Percentiles rank a stretch among this genome's conserved stretches.
phyloP scores from a whole-genome alignment of 106 monocot genomes.

The Agapanthus africanus region DNA sequence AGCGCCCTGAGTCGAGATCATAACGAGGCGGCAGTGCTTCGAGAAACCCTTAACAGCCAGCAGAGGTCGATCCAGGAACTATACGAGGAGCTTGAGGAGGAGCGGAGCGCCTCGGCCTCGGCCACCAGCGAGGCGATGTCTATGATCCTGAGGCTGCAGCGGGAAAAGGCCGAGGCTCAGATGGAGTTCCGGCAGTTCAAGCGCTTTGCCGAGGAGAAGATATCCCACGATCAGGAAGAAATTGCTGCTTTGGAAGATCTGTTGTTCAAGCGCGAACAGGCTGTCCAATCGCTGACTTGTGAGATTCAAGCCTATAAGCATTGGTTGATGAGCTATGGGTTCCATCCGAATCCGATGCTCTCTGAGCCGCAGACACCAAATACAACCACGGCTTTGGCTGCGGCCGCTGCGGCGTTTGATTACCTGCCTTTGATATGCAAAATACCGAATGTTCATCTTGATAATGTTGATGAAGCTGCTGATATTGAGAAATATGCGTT shows the following conservation, averaged over 20 bases:
- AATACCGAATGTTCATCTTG: background rate
- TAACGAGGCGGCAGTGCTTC: slow-evolving; percentile 18
- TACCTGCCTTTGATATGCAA: slow-evolving; percentile 21
- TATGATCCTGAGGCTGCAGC: slow-evolving; percentile 27
- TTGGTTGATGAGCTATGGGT: slow-evolving; percentile 6
- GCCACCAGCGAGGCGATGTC: slow-evolving; percentile 23
- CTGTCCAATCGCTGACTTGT: slow-evolving; percentile 12
- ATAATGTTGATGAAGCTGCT: background rate
- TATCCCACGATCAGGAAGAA: slow-evolving; percentile 20
- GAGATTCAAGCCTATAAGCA: slow-evolving; percentile 23
- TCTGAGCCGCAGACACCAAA: background rate
- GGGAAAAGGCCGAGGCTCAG: slow-evolving; percentile 21
- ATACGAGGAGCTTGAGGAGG: slow-evolving; percentile 25
- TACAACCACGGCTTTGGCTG: background rate
- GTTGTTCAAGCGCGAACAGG: slow-evolving; percentile 20
- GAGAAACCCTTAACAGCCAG: slow-evolving; percentile 19
- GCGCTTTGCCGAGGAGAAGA: slow-evolving; percentile 20
- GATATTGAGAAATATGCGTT: slow-evolving; percentile 14
- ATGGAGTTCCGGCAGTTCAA: slow-evolving; percentile 22
- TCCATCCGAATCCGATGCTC: background rate
- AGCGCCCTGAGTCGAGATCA: slow-evolving; percentile 10
- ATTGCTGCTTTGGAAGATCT: slow-evolving; percentile 6
- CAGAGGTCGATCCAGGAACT: slow-evolving; percentile 24
- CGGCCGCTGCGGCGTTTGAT: background rate
- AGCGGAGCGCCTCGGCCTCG: slow-evolving; percentile 16